These are phyloP conservation scores for Tuber indicum DNA, from an alignment of 495 filamentous ascomycete species.

Conservation along the genomic window DNA sequence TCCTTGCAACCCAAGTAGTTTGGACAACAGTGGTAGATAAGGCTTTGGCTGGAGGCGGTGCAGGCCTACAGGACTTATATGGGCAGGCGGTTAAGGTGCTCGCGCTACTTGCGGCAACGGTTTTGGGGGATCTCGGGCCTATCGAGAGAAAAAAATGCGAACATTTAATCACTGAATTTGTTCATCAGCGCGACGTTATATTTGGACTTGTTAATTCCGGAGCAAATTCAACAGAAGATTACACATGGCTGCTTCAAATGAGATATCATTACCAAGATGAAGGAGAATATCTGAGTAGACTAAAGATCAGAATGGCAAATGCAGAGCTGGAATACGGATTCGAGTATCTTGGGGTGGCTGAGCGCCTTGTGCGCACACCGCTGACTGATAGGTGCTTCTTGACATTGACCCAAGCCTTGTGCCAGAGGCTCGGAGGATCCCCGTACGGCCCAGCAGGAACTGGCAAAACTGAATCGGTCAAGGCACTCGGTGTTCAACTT, in stretches of 20 bases:
- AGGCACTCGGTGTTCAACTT: conserved; percentile 90
- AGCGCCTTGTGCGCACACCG: conserved; percentile 90
- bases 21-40: conserved; percentile 83
- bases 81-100: conserved; percentile 74
- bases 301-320: conserved; percentile 95
- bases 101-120: conserved; percentile 71
- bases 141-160: conserved; percentile 93
- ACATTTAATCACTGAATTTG: conserved; percentile 96
- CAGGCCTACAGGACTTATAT: conserved; percentile 59
- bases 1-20: conserved; percentile 87
- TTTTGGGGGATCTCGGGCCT: conserved; percentile 81
- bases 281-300: conserved; percentile 70
- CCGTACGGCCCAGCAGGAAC: conserved; percentile 97
- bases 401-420: conserved; percentile 90
- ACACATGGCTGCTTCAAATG: conserved; percentile 96
- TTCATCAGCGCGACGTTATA: conserved; percentile 90
- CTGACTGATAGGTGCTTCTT: conserved; percentile 97
- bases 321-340: conserved; percentile 92
- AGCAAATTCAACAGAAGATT: conserved; percentile 72
- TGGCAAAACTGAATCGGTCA: conserved; percentile 99
- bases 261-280: conserved; percentile 82
- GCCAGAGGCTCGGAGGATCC: conserved; percentile 89
- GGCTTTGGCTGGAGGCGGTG: conserved; percentile 62
- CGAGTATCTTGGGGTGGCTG: conserved; percentile 93
- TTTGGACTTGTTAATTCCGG: conserved; percentile 68